A percentile compares a stretch with the other conserved stretches of the same genome.
Conservation (phyloP, 108 stramenopile genomes). For the Fragilaria radians region DNA sequence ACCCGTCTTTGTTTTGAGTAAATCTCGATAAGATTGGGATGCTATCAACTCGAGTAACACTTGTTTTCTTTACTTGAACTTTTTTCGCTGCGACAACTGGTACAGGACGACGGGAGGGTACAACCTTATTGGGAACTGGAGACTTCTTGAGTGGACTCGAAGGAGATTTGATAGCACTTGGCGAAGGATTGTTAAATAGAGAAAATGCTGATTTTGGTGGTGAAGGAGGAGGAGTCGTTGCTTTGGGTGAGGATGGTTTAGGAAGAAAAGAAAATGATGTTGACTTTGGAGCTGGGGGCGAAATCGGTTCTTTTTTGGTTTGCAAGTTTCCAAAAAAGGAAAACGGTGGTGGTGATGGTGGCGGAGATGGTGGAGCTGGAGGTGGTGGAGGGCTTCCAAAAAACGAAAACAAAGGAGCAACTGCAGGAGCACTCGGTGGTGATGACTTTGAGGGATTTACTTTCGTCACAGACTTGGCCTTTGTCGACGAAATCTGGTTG, state of each 20-base stretch:
- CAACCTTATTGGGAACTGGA: slow-evolving; percentile 18
- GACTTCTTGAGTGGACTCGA: slow-evolving; percentile 7
- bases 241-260: slow-evolving; percentile 7
- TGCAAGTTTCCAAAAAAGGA: slow-evolving; percentile 14
- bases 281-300: slow-evolving; percentile 16
- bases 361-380: slow-evolving; percentile 20
- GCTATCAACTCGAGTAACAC: slow-evolving; percentile 22
- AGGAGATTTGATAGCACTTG: too few species aligned
- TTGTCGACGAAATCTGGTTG: slow-evolving; percentile 20
- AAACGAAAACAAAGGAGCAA: slow-evolving; percentile 19
- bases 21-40: slow-evolving; percentile 72
- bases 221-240: slow-evolving; percentile 12
- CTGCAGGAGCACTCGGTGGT: too few species aligned
- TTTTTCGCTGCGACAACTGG: too few species aligned
- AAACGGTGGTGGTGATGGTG: slow-evolving; percentile 20
- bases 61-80: too few species aligned
- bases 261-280: slow-evolving; percentile 18
- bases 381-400: slow-evolving; percentile 17
- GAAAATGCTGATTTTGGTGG: slow-evolving; percentile 21
- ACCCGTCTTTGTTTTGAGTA: slow-evolving; percentile 69
- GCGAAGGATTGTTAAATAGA: slow-evolving; percentile 14
- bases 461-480: slow-evolving; percentile 12
- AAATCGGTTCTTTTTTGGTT: slow-evolving; percentile 11
- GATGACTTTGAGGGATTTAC: too few species aligned
- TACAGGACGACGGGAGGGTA: too few species aligned